Evolutionary conservation across 2,329 filamentous ascomycete species (phyloP).

Genomic region (Coniochaeta sp.): DNA sequence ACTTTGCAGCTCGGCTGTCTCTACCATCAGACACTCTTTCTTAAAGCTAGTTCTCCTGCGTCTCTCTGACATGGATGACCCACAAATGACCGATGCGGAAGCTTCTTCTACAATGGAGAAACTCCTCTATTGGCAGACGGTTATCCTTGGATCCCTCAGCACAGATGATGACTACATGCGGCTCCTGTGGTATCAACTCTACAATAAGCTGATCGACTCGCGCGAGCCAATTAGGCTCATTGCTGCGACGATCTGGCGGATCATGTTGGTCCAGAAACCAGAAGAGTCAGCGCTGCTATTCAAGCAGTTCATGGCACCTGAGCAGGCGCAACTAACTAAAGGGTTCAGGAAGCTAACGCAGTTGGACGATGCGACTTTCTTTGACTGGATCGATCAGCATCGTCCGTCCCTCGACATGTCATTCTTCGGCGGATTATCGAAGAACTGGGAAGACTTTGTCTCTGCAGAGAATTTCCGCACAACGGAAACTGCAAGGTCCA

Average conservation of each 20-base stretch:
- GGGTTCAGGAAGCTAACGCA: conserved; percentile 81
- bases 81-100: conserved; percentile 50
- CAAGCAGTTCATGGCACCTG: conserved; percentile 58
- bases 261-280: conserved; percentile 88
- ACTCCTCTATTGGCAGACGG: conserved; percentile 91
- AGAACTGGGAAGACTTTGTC: conserved; percentile 84
- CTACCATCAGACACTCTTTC: conserved; percentile 68
- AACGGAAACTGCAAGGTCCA: conserved; percentile 62
- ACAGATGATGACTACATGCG: conserved; percentile 75
- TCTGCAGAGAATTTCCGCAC: conserved; percentile 72
- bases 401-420: conserved; percentile 69
- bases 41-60: conserved; percentile 72
- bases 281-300: conserved; percentile 70
- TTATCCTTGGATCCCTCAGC: conserved; percentile 72
- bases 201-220: conserved; percentile 73
- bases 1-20: conserved; percentile 80
- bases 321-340: conserved; percentile 63
- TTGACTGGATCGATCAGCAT: conserved; percentile 82
- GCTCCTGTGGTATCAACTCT: conserved; percentile 87
- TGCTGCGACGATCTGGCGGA: conserved; percentile 81
- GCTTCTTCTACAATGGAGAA: conserved; percentile 70
- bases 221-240: conserved; percentile 61
- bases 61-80: conserved; percentile 74
- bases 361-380: conserved; percentile 80
- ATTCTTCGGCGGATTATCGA: conserved; percentile 76